phyloP scores from a whole-genome alignment of 371 early-diverging fungal species.

The Circinella umbellata region DNA sequence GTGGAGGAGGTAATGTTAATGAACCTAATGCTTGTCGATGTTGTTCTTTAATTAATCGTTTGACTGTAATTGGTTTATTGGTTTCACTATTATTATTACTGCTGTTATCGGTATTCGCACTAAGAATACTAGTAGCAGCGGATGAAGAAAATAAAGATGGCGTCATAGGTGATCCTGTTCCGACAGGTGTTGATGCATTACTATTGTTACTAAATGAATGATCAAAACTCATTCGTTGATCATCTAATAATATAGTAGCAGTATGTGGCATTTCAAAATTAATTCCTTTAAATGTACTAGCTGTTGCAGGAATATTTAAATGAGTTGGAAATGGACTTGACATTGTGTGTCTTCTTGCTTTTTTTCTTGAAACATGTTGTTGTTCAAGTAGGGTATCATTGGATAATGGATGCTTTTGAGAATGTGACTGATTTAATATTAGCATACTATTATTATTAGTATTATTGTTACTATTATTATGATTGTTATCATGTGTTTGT shows the following conservation, averaged over 20 bases:
- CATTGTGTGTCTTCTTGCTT: slow-evolving; percentile 21
- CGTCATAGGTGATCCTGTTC: background rate
- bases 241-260: slow-evolving; percentile 9
- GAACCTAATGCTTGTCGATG: slow-evolving; percentile 28
- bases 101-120: background rate
- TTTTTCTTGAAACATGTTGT: slow-evolving; percentile 13
- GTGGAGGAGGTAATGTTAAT: slow-evolving; percentile 37
- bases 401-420: slow-evolving; percentile 1
- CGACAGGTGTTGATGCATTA: slow-evolving; percentile 12
- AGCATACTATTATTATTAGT: background rate
- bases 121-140: background rate
- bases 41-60: slow-evolving; percentile 21
- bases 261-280: slow-evolving; percentile 13
- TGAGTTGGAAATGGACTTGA: slow-evolving; percentile 20
- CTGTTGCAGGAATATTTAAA: slow-evolving; percentile 11
- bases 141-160: slow-evolving; percentile 3
- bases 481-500: background rate
- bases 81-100: slow-evolving; percentile 13
- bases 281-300: background rate
- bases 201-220: background rate
- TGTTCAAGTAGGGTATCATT: background rate
- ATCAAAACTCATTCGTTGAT: slow-evolving; percentile 13
- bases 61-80: slow-evolving; percentile 18
- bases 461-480: no score
- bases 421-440: background rate